Conservation (phyloP, 768 basidiomycete species). For the Trametes punicea region DNA sequence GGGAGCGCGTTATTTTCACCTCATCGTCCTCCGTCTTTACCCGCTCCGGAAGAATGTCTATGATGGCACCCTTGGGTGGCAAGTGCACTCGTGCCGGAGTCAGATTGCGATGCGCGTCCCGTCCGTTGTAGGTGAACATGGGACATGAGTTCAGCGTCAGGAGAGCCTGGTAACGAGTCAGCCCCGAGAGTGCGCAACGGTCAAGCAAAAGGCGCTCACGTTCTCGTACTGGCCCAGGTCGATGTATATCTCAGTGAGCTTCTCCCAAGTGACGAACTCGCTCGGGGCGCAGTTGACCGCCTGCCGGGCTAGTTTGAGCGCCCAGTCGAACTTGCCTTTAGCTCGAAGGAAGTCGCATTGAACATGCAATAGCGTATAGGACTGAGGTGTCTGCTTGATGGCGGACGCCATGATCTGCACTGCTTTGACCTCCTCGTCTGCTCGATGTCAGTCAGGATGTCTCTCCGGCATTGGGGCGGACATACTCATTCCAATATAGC, state of each 20-base stretch:
- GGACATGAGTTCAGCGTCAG: slow-evolving; percentile 98
- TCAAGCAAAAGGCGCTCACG: slow-evolving; percentile 23
- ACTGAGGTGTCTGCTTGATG: slow-evolving; percentile 82
- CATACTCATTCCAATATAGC: slow-evolving; percentile 98
- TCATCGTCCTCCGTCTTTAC: slow-evolving; percentile 83
- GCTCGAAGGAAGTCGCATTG: slow-evolving; percentile 92
- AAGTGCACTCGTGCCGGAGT: slow-evolving; percentile 78
- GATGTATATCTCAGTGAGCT: slow-evolving; percentile 92
- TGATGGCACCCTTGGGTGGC: slow-evolving; percentile 81
- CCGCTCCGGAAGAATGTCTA: slow-evolving; percentile 86
- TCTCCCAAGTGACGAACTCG: slow-evolving; percentile 99
- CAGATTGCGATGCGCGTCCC: slow-evolving; percentile 86
- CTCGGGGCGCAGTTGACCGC: slow-evolving; percentile 98
- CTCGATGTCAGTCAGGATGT: neutral
- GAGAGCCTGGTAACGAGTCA: slow-evolving; percentile 48
- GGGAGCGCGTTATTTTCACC: slow-evolving; percentile 35
- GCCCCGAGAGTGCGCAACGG: neutral
- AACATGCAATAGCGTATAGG: slow-evolving; percentile 89
- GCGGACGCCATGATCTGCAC: slow-evolving; percentile 89
- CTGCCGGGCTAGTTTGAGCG: slow-evolving; percentile 85
- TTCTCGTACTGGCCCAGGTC: slow-evolving; percentile 86
- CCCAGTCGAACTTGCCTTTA: slow-evolving; percentile 86
- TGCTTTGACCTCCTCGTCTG: slow-evolving; percentile 98
- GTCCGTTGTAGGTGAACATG: slow-evolving; percentile 99
- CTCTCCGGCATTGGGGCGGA: slow-evolving; percentile 12